phyloP scores from a whole-genome alignment of 148 eudicot genomes.

The Chenopodium album region DNA sequence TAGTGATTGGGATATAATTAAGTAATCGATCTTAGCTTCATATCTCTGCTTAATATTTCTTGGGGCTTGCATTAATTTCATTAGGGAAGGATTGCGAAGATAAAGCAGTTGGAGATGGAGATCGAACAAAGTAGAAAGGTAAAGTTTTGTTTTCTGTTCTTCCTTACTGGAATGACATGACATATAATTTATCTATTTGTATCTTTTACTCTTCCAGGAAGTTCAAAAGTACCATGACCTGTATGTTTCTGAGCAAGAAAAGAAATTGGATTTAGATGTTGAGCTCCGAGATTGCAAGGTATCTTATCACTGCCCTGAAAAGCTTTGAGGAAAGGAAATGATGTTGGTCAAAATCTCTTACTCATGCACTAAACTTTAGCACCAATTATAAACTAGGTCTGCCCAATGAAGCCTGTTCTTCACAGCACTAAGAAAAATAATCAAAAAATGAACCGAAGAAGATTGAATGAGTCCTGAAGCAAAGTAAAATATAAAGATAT shows the following conservation, averaged over 20 bases:
- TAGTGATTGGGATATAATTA: not conserved
- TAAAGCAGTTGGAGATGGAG: constrained; percentile 80
- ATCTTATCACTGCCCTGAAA: not conserved
- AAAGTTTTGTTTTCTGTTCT: not conserved
- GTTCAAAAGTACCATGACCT: constrained; percentile 53
- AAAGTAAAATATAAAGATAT: too few relatives aligned
- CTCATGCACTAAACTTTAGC: not conserved
- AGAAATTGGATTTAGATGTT: constrained; percentile 52
- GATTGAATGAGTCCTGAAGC: too few relatives aligned
- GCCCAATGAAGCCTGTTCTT: not conserved
- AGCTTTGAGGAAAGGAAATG: not conserved
- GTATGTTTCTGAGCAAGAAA: constrained; percentile 71
- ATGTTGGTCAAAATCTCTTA: not conserved
- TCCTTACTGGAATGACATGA: not conserved
- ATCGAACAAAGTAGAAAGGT: constrained; percentile 63
- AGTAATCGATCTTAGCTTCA: not conserved
- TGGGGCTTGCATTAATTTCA: not conserved
- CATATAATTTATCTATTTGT: not conserved
- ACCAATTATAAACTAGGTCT: not conserved
- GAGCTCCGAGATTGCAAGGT: constrained; percentile 81
- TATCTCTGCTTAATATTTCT: not conserved
- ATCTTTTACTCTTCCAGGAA: constrained; percentile 46
- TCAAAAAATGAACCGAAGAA: too few relatives aligned
- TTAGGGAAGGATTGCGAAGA: constrained; percentile 66
- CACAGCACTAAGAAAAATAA: not conserved